These are phyloP conservation scores for Fusarium lateritium DNA, from an alignment of 2,329 filamentous ascomycete genomes.

Conservation along the genomic window DNA sequence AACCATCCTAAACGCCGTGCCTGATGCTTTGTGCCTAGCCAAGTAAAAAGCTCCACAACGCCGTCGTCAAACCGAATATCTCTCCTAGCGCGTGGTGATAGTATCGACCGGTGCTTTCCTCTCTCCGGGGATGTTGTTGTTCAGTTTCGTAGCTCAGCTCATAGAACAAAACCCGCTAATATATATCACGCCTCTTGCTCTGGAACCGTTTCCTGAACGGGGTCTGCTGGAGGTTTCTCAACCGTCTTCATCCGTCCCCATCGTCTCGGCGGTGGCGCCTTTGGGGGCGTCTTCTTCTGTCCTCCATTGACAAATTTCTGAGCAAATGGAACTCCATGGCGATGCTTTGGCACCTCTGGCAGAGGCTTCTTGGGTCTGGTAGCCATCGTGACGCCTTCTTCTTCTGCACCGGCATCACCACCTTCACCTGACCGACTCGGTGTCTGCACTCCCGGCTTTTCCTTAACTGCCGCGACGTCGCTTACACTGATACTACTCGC, in stretches of 20 bases:
- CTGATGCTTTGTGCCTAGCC: constrained; percentile 40
- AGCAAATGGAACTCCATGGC: constrained; percentile 65
- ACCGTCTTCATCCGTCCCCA: constrained; percentile 58
- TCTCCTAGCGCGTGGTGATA: constrained; percentile 15
- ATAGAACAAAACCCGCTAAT: background rate
- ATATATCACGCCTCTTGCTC: constrained; percentile 31
- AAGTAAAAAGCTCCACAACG: constrained; percentile 45
- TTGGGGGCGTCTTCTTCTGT: constrained; percentile 61
- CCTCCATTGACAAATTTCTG: constrained; percentile 51
- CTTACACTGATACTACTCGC: constrained; percentile 82
- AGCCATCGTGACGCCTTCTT: constrained; percentile 43
- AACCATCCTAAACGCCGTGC: constrained; percentile 39
- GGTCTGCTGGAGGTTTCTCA: constrained; percentile 52
- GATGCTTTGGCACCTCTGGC: constrained; percentile 70
- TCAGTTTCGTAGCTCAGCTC: constrained; percentile 9
- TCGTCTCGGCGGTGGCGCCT: constrained; percentile 63
- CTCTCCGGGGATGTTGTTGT: constrained; percentile 10
- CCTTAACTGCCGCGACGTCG: constrained; percentile 83
- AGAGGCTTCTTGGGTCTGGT: constrained; percentile 62
- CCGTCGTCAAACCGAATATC: constrained; percentile 34
- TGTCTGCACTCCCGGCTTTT: constrained; percentile 86
- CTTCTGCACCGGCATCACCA: constrained; percentile 41
- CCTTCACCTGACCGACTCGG: constrained; percentile 71
- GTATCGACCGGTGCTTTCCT: constrained; percentile 22
- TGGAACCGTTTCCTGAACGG: constrained; percentile 43